Conservation (phyloP, 129 eudicot species). For the Lactuca saligna region DNA sequence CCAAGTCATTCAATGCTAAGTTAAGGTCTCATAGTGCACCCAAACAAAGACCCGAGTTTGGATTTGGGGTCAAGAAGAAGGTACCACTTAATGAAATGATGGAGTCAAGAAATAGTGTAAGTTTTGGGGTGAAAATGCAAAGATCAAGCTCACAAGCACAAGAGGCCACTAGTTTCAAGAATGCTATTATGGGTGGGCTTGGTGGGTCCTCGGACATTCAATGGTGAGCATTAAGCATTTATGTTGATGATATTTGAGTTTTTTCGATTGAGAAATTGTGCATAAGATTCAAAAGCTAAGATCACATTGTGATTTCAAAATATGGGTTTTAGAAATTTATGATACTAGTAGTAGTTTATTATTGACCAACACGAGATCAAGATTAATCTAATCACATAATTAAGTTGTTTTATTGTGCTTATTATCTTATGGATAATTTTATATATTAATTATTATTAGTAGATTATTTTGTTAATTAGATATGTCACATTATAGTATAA, state of each 20-base stretch:
- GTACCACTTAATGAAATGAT: constrained; percentile 64
- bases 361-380: background rate
- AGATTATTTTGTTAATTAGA: background rate
- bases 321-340: constrained; percentile 1
- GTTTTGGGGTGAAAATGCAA: constrained; percentile 72
- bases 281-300: constrained; percentile 23
- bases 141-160: constrained; percentile 73
- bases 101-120: constrained; percentile 77
- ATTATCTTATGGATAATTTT: background rate
- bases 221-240: constrained; percentile 24
- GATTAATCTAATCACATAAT: background rate
- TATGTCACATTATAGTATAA: background rate
- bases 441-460: background rate
- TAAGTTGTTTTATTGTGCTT: background rate
- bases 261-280: constrained; percentile 27
- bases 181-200: constrained; percentile 60
- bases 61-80: constrained; percentile 48
- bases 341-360: constrained; percentile 11
- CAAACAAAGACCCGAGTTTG: constrained; percentile 67
- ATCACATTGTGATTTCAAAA: constrained; percentile 21
- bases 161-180: constrained; percentile 62
- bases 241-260: constrained; percentile 14
- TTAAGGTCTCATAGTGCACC: constrained; percentile 90
- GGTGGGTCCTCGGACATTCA: constrained; percentile 45
- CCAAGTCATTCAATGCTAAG: constrained; percentile 72